Evolutionary conservation across 1,284 basidiomycete genomes (phyloP).

Genomic region (Coniophora puteana): DNA sequence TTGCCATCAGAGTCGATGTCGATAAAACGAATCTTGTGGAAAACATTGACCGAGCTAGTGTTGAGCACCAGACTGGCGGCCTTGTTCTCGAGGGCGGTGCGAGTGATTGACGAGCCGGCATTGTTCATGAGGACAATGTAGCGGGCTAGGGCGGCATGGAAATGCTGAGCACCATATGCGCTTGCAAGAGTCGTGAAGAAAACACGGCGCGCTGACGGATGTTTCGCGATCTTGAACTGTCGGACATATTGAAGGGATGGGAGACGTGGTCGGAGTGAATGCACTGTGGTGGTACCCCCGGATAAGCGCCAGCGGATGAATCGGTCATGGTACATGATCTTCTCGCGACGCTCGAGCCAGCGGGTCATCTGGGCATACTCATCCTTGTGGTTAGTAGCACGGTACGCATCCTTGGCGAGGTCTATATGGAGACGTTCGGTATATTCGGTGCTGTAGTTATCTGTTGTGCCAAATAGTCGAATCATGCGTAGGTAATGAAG

Average conservation of each 20-base stretch:
- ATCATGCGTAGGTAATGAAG: slow-evolving; percentile 22
- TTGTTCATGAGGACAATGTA: slow-evolving; percentile 17
- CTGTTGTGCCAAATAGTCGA: slow-evolving; percentile 16
- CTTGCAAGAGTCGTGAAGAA: slow-evolving; percentile 11
- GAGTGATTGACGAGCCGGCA: no score
- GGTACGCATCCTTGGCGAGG: slow-evolving; percentile 26
- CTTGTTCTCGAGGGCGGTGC: background rate
- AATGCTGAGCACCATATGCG: slow-evolving; percentile 22
- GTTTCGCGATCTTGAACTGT: slow-evolving; percentile 16
- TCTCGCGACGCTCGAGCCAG: slow-evolving; percentile 29
- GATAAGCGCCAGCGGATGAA: slow-evolving; percentile 20
- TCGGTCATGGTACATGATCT: slow-evolving; percentile 16
- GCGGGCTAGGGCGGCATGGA: slow-evolving; percentile 24
- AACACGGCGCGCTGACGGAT: slow-evolving; percentile 16
- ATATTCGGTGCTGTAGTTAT: no score
- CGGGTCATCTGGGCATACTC: slow-evolving; percentile 32
- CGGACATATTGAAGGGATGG: slow-evolving; percentile 6
- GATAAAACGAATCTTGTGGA: slow-evolving; percentile 6
- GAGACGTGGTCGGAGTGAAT: background rate
- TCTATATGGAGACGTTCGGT: slow-evolving; percentile 30
- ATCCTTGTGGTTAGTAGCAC: slow-evolving; percentile 28
- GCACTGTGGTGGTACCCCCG: slow-evolving; percentile 1
- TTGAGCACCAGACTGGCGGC: background rate
- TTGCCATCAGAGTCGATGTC: background rate
- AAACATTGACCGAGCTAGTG: slow-evolving; percentile 4